Evolutionary conservation across 306 rosid genomes (phyloP).

Genomic region (Oxytropis ochrocephala): DNA sequence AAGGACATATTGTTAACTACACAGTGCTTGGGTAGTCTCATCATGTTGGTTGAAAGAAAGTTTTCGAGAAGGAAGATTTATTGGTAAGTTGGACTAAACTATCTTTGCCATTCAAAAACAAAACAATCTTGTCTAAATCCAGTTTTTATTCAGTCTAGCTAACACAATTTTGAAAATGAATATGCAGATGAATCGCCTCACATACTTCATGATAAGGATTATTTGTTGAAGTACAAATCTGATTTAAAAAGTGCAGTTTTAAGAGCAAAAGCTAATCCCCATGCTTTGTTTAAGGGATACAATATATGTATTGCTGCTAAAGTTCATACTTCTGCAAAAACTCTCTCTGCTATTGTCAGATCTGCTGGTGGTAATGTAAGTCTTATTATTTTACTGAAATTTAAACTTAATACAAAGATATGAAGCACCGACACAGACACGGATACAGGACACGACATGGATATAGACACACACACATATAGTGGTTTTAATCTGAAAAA

Average conservation of each 20-base stretch:
- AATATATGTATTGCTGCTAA: conserved; percentile 61
- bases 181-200: conserved; percentile 68
- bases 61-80: conserved; percentile 68
- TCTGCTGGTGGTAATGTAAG: conserved; percentile 92
- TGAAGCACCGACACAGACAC: too few relatives aligned
- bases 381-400: neutral
- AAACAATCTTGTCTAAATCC: neutral
- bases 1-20: conserved; percentile 19
- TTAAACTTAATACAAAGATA: too few relatives aligned
- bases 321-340: conserved; percentile 53
- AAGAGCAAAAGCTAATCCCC: conserved; percentile 59
- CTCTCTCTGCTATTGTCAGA: conserved; percentile 56
- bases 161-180: conserved; percentile 4
- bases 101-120: neutral
- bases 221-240: conserved; percentile 48
- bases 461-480: too few relatives aligned
- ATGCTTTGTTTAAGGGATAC: conserved; percentile 61
- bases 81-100: conserved; percentile 50
- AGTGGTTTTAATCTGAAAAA: too few relatives aligned
- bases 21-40: conserved; percentile 87
- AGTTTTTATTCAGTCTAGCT: conserved; percentile 7
- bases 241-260: conserved; percentile 61
- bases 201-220: conserved; percentile 65
- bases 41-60: conserved; percentile 84
- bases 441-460: too few relatives aligned